These are phyloP conservation scores for Boletus patriciae DNA, from an alignment of 768 basidiomycete species.

Conservation along the genomic window DNA sequence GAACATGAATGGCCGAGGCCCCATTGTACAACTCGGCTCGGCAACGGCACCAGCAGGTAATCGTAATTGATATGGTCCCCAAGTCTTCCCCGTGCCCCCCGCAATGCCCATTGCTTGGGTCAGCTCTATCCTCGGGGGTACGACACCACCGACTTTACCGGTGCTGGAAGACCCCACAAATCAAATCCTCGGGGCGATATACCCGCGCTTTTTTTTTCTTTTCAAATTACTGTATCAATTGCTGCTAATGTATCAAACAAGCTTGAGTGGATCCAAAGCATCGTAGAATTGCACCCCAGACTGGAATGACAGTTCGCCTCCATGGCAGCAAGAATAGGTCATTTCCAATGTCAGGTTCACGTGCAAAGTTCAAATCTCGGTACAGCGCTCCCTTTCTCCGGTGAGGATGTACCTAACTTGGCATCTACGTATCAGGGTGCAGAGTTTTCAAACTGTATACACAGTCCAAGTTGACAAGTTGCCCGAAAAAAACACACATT, in stretches of 20 bases:
- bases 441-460: not conserved
- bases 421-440: not conserved
- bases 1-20: not conserved
- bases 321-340: conserved; percentile 17
- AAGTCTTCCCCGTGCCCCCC: not conserved
- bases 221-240: conserved; percentile 9
- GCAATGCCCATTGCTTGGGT: not conserved
- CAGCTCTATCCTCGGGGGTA: not conserved
- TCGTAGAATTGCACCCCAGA: not conserved
- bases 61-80: not conserved
- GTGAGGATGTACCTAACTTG: not conserved
- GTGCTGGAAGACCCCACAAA: not conserved
- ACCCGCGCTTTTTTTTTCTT: not conserved
- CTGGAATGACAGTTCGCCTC: conserved; percentile 6
- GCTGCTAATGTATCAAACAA: not conserved
- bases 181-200: not conserved
- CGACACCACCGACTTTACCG: not conserved
- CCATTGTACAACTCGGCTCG: not conserved
- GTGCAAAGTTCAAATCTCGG: conserved; percentile 14
- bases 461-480: not conserved
- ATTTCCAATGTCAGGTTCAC: conserved; percentile 22
- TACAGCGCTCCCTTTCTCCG: not conserved
- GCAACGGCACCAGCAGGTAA: not conserved
- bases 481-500: not conserved
- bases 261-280: not conserved